phyloP scores from a whole-genome alignment of 2,329 filamentous ascomycete species.

The Podosphaera fusca region DNA sequence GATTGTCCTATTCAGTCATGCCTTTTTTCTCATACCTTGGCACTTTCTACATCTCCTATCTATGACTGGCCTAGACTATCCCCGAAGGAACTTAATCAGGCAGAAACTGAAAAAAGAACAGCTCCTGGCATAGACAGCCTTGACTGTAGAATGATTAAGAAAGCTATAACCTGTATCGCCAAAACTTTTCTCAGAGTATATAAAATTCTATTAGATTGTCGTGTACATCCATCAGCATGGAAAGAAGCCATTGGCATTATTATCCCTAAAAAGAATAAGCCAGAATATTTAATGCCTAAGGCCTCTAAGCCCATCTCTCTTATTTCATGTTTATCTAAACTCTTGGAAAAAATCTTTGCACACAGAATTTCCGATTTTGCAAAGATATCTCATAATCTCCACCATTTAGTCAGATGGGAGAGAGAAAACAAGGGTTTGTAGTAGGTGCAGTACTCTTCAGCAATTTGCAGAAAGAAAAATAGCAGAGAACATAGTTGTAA shows the following conservation, averaged over 20 bases:
- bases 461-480: not conserved
- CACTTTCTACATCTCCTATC: too few species aligned
- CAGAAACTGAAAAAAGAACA: not conserved
- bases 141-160: not conserved
- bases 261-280: not conserved
- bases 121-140: not conserved
- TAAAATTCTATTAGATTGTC: not conserved
- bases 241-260: not conserved
- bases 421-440: not conserved
- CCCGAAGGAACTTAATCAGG: not conserved
- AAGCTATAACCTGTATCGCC: not conserved
- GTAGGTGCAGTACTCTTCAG: not conserved
- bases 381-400: not conserved
- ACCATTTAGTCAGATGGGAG: not conserved
- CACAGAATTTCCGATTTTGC: not conserved
- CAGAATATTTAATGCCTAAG: not conserved
- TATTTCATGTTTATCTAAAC: not conserved
- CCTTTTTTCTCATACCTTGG: not conserved
- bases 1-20: not conserved
- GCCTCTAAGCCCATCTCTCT: not conserved
- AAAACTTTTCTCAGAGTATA: not conserved
- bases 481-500: not conserved
- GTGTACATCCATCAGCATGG: not conserved
- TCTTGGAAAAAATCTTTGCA: too few species aligned
- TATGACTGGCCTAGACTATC: not conserved